A percentile compares a stretch with the other conserved stretches of the same genome.
Evolutionary conservation across 129 eudicot species (phyloP).

Genomic region (Pseudognaphalium luteoalbum): DNA sequence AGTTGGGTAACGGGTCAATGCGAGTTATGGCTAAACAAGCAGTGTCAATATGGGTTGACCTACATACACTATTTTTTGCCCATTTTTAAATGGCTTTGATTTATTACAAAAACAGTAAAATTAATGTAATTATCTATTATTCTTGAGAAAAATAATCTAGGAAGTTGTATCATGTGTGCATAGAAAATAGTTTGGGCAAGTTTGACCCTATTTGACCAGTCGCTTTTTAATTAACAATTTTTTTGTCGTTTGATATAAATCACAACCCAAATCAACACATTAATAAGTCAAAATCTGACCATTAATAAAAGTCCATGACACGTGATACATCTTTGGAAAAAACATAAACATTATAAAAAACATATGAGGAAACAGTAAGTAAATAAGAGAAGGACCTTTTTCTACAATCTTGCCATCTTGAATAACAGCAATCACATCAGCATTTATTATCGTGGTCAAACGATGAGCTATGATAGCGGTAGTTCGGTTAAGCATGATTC

Average conservation of each 20-base stretch:
- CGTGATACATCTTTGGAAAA: too few relatives aligned
- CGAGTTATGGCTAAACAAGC: background rate
- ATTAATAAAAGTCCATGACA: too few relatives aligned
- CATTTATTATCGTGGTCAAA: constrained; percentile 58
- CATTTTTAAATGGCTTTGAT: background rate
- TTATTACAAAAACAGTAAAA: background rate
- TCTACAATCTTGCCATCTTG: constrained; percentile 64
- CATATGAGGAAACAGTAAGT: too few relatives aligned
- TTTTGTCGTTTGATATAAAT: too few relatives aligned
- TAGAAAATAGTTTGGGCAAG: background rate
- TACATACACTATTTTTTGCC: background rate
- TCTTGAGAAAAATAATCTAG: too few relatives aligned
- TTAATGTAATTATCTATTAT: too few relatives aligned
- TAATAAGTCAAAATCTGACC: too few relatives aligned
- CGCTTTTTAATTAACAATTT: too few relatives aligned
- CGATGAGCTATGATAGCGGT: constrained; percentile 74
- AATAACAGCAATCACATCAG: constrained; percentile 64
- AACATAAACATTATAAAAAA: constrained; percentile 12
- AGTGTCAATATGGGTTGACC: background rate
- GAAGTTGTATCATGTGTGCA: background rate
- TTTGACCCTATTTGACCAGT: too few relatives aligned
- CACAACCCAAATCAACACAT: too few relatives aligned
- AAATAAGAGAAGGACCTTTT: constrained; percentile 27
- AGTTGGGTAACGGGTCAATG: background rate
- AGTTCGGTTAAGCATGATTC: constrained; percentile 68